Base-by-base conservation (phyloP, 805 yeast species). In the Cyberlindnera mycetangii region DNA sequence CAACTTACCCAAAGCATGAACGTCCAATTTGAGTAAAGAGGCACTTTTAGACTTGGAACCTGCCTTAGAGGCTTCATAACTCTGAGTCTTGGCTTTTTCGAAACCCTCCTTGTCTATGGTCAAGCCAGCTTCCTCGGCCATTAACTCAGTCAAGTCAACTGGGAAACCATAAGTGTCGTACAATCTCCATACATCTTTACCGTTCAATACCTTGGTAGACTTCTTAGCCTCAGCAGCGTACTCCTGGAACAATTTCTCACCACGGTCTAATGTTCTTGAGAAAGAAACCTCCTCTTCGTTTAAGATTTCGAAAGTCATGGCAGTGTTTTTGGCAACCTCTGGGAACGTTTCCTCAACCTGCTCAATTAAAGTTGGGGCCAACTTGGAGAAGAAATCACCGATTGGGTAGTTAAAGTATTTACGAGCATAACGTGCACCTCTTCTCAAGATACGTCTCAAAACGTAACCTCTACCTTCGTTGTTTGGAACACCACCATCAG, bases 101-200 rank as follows among this genome's bases (percentile, higher is more conserved):
- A 93, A 93, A 28, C 88, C 98, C 40, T 73, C 82, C 64, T 89
- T 96, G 65, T 93, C 97, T 52, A 93, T 92, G 59, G 81, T 83
- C 58, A 93, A 78, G 16, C 95, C 95, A 48, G 93, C 88, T 70
- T 93, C 99, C 68, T 92, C 98, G 37, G 99, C 99, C 99, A 93
- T 93, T 64, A 93, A 78, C 65, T 96, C 82, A 24, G 99, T 93
- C 63, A 93, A 78, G 69, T 93, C 99, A 45, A 89, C 97, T 31
- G 99, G 99, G 85, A 93, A 93, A 47, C 99, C 99, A 62, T 92
- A 93, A 11, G 99, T 93, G 60, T 93, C 99, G 60, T 93, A 93
- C 58, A 93, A 75, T 70, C 99, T 81, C 99, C 99, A 93, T 32
- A 93, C 99, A 65, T 92, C 97, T 59, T 79, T 83, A 65, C 99